Evolutionary conservation across 352 stramenopile species (phyloP), one percentile per base, ranked within the genome.

Genomic region (Aphanomyces invadans): DNA sequence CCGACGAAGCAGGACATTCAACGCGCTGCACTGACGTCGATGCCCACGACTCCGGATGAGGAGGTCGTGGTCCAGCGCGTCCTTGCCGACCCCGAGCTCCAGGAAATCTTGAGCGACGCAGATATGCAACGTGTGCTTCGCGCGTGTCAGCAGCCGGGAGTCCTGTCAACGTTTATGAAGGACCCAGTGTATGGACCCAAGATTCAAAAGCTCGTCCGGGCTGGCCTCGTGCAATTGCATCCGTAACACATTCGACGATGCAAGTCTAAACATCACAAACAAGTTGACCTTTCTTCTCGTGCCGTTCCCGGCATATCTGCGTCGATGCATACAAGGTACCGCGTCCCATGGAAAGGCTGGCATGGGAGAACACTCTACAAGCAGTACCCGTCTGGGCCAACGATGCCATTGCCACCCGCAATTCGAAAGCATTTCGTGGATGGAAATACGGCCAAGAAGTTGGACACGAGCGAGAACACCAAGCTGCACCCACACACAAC

Each of bases 21-120:
- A n/a, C 81, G 76, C 19, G 46, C 81, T 15, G 81, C 81, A 9
- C 80, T 90, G 45, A 73, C 72, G n/a, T 72, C 62, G 25, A 89
- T 90, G 80, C 48, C 76, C 59, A 76, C 76, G 4, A 71, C 79
- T 4, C 73, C 77, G 0, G 72, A 81, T 31, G 83, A 92, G 70
- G 81, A 92, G 32, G 71, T 70, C 45, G 79, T 90, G 61, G 78
- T 90, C 36, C 79, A 90, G 65, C 61, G 61, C 19, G 88, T 92
- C 36, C 64, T 90, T 61, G 52, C 77, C n/a, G 76, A 84, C 38
- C 81, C 81, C 9, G 79, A 85, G 65, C 73, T 92, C 31, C 62
- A 89, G 26, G 74, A 69, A 0, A 80, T 74, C 19, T 75, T 92
- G 10, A 85, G 79, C 28, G 83, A 90, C 44, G 70, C 60, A 0